phyloP scores from a whole-genome alignment of 139 green algal species.

The Ulvella scutata region DNA sequence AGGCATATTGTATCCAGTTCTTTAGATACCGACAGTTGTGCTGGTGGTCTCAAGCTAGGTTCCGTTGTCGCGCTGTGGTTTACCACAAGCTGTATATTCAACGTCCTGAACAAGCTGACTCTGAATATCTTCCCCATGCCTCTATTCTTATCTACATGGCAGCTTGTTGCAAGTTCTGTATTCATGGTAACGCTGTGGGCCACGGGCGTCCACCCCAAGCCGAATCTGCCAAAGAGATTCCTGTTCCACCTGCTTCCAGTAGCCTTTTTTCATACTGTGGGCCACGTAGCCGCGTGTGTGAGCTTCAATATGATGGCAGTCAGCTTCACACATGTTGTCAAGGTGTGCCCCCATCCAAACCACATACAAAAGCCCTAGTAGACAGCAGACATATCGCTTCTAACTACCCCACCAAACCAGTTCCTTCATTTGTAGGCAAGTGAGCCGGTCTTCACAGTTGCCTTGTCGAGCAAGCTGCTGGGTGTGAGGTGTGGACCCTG shows the following conservation, averaged over 20 bases:
- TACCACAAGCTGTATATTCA: background rate
- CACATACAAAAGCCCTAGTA: no score
- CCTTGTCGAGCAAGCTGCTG: constrained; percentile 52
- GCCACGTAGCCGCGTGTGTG: constrained; percentile 11
- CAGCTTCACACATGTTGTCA: constrained; percentile 75
- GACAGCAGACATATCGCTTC: no score
- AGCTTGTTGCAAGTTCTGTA: constrained; percentile 24
- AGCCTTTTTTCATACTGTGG: constrained; percentile 67
- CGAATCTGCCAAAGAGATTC: constrained; percentile 29
- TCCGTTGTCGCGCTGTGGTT: background rate
- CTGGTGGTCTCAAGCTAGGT: no score
- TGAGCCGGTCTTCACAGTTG: constrained; percentile 38
- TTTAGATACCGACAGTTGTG: no score
- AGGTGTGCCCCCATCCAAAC: no score
- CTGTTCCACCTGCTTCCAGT: constrained; percentile 46
- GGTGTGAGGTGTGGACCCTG: constrained; percentile 22
- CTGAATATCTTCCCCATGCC: background rate
- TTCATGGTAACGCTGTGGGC: constrained; percentile 68
- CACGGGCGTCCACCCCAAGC: constrained; percentile 44
- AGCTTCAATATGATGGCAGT: constrained; percentile 72
- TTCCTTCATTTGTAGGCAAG: no score
- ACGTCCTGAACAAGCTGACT: constrained; percentile 1
- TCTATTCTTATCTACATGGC: background rate
- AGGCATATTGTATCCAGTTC: no score
- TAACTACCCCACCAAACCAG: no score